Evolutionary conservation across 306 rosid species (phyloP).

Genomic region (Corylus americana): DNA sequence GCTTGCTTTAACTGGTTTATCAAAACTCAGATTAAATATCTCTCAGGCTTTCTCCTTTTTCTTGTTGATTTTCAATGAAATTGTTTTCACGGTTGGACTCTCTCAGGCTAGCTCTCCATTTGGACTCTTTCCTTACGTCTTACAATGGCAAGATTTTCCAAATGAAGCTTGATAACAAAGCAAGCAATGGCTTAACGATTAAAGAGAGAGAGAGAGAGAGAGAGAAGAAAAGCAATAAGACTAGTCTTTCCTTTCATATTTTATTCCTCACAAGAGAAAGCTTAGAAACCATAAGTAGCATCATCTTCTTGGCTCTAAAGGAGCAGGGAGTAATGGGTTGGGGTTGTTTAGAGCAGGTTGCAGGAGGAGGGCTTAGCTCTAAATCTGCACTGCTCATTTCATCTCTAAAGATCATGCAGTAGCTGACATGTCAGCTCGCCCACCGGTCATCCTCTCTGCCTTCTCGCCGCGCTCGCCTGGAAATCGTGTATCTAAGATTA

Average conservation of each 20-base stretch:
- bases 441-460: constrained; percentile 86
- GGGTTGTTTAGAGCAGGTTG: not conserved
- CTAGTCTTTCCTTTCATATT: constrained; percentile 8
- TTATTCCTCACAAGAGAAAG: not conserved
- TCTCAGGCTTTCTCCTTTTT: too few relatives aligned
- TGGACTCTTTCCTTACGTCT: not conserved
- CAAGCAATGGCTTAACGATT: not conserved
- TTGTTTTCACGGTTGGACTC: too few relatives aligned
- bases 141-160: not conserved
- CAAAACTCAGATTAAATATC: too few relatives aligned
- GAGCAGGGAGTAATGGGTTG: constrained; percentile 9
- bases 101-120: too few relatives aligned
- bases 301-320: not conserved
- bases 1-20: too few relatives aligned
- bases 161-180: not conserved
- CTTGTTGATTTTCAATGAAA: too few relatives aligned
- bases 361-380: not conserved
- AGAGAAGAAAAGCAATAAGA: not conserved
- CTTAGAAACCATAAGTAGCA: not conserved
- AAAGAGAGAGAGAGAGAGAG: not conserved
- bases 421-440: constrained; percentile 43
- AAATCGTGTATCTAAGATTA: constrained; percentile 11
- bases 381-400: not conserved
- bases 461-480: constrained; percentile 85
- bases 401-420: constrained; percentile 24